Base-by-base conservation (phyloP, 768 basidiomycete species). In the Termitomyces sp. region DNA sequence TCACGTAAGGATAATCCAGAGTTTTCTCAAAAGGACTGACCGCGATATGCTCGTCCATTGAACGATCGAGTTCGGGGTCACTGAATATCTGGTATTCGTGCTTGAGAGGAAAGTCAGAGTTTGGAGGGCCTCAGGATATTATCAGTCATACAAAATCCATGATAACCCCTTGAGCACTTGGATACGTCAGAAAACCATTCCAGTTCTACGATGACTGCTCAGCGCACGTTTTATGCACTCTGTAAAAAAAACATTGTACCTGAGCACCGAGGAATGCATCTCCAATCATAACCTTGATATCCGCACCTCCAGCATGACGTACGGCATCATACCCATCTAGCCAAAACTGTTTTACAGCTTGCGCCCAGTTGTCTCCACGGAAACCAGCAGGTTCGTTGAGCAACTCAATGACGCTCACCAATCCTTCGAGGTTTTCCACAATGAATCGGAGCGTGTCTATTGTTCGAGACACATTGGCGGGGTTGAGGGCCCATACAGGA, bases 51-150 rank as follows among this genome's bases (percentile, higher is more conserved):
- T 86, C 75, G 58, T 80, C 76, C 51, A 78, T 74, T 16, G 86
- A 74, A 11, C 83, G 78, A 33, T 73, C 67, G 8, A 90, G 74
- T 65, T 88, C 81, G 2, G 64, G 63, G 63, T 79, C 74, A 59
- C 82, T 85, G 73, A 91, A 90, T 55, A 90, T 81, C 69, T 89
- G 88, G 65, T 91, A 90, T 68, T 86, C 80, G 67, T 90, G 87
- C 83, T 88, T 55, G 9, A 55, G 22, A 39, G 50, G 5, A 16
- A 15, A 27, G 33, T 59, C 13, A 59, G 54, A 52, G 51, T 46
- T 52, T 54, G 49, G 5, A 44, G 48, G 45, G 45, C 54, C 33
- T 48, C 20, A 54, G 50, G n/a, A 30, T 27, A 7, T 34, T 30
- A 16, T 27, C 13, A 24, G 27, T 45, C 63, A 27, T 58, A 87